Conservation (phyloP, 768 basidiomycete species). For the Pulveroboletus frians region DNA sequence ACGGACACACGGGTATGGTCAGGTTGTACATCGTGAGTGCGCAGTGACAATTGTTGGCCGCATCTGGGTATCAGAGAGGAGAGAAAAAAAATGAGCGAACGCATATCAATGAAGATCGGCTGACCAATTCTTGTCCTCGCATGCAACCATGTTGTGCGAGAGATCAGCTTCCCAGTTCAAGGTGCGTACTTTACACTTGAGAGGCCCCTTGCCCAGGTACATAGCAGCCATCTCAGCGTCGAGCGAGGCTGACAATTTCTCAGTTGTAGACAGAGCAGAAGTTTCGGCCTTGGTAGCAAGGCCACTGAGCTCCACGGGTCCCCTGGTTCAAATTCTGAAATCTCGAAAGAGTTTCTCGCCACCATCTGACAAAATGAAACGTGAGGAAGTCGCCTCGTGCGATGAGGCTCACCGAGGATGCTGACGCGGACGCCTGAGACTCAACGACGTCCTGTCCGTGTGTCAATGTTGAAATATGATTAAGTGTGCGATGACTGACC, state of each 20-base stretch:
- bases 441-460: conserved; percentile 41
- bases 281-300: conserved; percentile 39
- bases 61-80: conserved; percentile 37
- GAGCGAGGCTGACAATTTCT: conserved; percentile 40
- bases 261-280: conserved; percentile 35
- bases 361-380: conserved; percentile 33
- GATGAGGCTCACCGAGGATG: conserved; percentile 38
- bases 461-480: background rate
- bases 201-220: conserved; percentile 36
- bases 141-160: conserved; percentile 35
- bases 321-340: conserved; percentile 37
- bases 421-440: conserved; percentile 40
- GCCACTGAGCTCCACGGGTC: conserved; percentile 43
- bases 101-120: background rate
- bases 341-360: conserved; percentile 46
- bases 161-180: conserved; percentile 44
- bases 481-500: conserved; percentile 20
- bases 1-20: no score
- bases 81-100: background rate
- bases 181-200: conserved; percentile 42
- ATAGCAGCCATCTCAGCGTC: conserved; percentile 38
- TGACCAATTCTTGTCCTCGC: conserved; percentile 20
- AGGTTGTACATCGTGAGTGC: conserved; percentile 42
- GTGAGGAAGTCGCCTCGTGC: background rate
- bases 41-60: conserved; percentile 48